Conservation (phyloP, 1,284 basidiomycete genomes). For the Fomitopsis schrenkii region DNA sequence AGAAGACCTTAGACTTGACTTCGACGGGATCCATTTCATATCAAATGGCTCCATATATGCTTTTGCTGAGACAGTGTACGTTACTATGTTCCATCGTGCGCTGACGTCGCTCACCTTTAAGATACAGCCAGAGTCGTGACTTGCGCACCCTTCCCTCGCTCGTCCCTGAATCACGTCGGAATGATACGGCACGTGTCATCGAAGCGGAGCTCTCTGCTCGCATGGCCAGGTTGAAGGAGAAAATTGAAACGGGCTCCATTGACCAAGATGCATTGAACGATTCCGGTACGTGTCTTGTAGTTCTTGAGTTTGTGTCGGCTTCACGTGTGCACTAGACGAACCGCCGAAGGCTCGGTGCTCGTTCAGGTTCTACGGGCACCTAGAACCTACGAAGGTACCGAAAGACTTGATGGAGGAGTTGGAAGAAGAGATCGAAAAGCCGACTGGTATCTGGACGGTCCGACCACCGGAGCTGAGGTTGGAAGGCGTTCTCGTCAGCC, state of each 20-base stretch:
- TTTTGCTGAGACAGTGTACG: slow-evolving; percentile 63
- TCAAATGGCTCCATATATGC: slow-evolving; percentile 78
- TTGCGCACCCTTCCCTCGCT: slow-evolving; percentile 65
- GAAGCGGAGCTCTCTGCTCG: slow-evolving; percentile 61
- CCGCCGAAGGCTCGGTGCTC: slow-evolving; percentile 51
- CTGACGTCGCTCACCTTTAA: slow-evolving; percentile 8
- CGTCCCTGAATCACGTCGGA: slow-evolving; percentile 50
- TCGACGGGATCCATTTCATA: slow-evolving; percentile 77
- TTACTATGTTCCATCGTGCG: slow-evolving; percentile 1
- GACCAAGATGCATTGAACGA: slow-evolving; percentile 33
- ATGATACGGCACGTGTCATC: slow-evolving; percentile 62
- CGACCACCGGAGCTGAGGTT: slow-evolving; percentile 51
- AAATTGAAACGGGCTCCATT: slow-evolving; percentile 59
- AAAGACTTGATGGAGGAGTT: slow-evolving; percentile 57
- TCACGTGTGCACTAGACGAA: slow-evolving; percentile 35
- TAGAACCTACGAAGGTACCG: slow-evolving; percentile 49
- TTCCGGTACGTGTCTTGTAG: neutral
- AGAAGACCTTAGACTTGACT: slow-evolving; percentile 62
- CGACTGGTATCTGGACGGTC: slow-evolving; percentile 64
- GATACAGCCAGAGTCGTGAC: slow-evolving; percentile 50
- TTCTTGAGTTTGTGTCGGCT: neutral
- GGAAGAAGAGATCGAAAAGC: slow-evolving; percentile 66
- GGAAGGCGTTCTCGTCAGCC: slow-evolving; percentile 67
- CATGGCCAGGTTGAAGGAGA: slow-evolving; percentile 53
- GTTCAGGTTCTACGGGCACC: slow-evolving; percentile 61